Evolutionary conservation across 768 basidiomycete genomes (phyloP).

Genomic region (Mycena rosella): DNA sequence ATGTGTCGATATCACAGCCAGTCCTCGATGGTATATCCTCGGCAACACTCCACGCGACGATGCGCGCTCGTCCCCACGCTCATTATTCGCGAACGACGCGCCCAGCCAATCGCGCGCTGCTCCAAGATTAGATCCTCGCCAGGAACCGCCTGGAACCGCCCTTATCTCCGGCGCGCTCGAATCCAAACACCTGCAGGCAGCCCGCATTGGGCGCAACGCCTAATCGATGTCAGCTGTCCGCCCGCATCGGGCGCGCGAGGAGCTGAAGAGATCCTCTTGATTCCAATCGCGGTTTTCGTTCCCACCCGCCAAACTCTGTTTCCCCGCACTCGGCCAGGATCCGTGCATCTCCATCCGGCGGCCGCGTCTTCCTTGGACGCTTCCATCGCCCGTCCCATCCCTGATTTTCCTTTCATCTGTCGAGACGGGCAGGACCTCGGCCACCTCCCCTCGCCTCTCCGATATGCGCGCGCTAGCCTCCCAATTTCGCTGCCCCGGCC

Average conservation of each 20-base stretch:
- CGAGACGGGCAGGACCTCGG: constrained; percentile 27
- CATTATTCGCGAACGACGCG: not conserved
- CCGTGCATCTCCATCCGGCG: constrained; percentile 27
- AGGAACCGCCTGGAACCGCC: constrained; percentile 9
- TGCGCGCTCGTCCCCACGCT: constrained; percentile 11
- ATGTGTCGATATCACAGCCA: not conserved
- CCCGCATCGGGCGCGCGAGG: not conserved
- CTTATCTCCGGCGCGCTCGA: constrained; percentile 25
- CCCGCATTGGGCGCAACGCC: constrained; percentile 15
- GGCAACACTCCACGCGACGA: constrained; percentile 9
- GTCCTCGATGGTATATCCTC: constrained; percentile 26
- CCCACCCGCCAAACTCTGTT: constrained; percentile 32
- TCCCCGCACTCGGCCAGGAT: constrained; percentile 34
- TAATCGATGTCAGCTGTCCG: constrained; percentile 35
- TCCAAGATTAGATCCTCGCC: constrained; percentile 20
- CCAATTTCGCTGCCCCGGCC: constrained; percentile 6
- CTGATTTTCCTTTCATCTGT: not conserved
- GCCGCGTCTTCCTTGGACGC: constrained; percentile 3
- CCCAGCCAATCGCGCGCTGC: not conserved
- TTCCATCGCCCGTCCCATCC: constrained; percentile 16
- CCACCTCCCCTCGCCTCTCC: constrained; percentile 12
- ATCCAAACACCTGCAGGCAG: constrained; percentile 18
- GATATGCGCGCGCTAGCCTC: not conserved
- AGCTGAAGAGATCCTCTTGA: constrained; percentile 13
- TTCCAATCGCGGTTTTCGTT: too few relatives aligned